Base-by-base conservation (phyloP, 2,329 filamentous ascomycete species). In the Fusarium heterosporum region DNA sequence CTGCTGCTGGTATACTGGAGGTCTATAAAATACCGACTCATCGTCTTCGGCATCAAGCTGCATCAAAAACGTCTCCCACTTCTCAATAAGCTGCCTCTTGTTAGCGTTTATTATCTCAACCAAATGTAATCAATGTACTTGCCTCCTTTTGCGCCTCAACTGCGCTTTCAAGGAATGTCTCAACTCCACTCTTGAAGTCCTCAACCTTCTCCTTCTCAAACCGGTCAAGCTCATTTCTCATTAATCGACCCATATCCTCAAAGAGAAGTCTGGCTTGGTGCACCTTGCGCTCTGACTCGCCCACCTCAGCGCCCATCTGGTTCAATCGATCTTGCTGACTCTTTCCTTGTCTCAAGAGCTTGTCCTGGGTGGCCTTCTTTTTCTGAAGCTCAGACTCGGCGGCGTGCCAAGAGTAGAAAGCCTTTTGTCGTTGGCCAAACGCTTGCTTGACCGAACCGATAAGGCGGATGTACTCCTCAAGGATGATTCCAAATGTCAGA, bases 131-230 rank as follows among this genome's bases (percentile, higher is more conserved):
- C 17, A 45, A 51, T 17, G 25, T 30, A 79, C 87, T 78, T 77
- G 96, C 95, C 90, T 99, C 96, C 81, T 99, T 99, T 82, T 99
- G 96, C 55, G 95, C 96, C 80, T 99, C 96, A 6, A 99, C 93
- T 5, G 96, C 93, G 74, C 96, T 94, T 82, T 99, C 96, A 72
- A 99, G 80, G 80, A 97, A 99, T 2, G 96, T 99, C 82, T 99
- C 96, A 3, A 99, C 94, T 0, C 94, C 95, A 65, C 92, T 96
- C 84, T 99, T 99, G 79, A 99, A 99, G 77, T 99, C 96, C 77
- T 99, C 96, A 4, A 99, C 96, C 83, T 99, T 99, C 80, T 99
- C 96, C 72, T 87, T 88, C 81, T 99, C 96, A 74, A 99, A 99
- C 17, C 94, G 86, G 73, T 98, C 96, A 69, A 99, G 84, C 78